Evolutionary conservation across 2,329 filamentous ascomycete species (phyloP).

Genomic region (Xylaria polymorpha): DNA sequence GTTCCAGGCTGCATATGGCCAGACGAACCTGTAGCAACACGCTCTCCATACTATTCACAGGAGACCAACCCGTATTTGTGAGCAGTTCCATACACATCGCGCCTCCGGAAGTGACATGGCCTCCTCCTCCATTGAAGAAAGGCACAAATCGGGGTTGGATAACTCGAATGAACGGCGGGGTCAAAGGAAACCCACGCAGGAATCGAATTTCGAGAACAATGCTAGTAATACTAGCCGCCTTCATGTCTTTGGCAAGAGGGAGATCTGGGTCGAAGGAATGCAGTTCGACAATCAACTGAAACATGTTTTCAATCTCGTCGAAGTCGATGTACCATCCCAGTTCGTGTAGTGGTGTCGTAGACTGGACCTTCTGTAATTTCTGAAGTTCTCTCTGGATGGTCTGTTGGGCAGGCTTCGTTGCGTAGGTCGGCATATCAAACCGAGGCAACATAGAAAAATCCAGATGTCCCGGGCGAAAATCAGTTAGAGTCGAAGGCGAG

Average conservation of each 20-base stretch:
- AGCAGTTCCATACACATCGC: constrained; percentile 87
- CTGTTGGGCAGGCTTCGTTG: constrained; percentile 69
- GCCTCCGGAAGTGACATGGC: constrained; percentile 85
- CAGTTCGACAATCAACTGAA: constrained; percentile 91
- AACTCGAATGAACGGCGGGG: constrained; percentile 86
- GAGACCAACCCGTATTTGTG: constrained; percentile 85
- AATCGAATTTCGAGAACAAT: constrained; percentile 87
- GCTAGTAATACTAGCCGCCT: constrained; percentile 67
- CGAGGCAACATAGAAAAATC: constrained; percentile 71
- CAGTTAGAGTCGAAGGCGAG: constrained; percentile 44
- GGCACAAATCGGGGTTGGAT: constrained; percentile 82
- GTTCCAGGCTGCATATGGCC: constrained; percentile 76
- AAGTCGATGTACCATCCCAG: constrained; percentile 87
- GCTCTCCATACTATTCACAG: constrained; percentile 78
- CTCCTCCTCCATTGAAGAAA: constrained; percentile 79
- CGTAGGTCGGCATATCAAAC: constrained; percentile 74
- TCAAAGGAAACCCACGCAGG: constrained; percentile 77
- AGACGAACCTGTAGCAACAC: constrained; percentile 84
- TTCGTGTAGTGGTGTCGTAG: constrained; percentile 67
- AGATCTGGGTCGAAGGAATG: constrained; percentile 80
- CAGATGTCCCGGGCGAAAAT: constrained; percentile 75
- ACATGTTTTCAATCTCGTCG: constrained; percentile 75
- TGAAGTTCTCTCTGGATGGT: constrained; percentile 73
- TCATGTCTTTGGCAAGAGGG: constrained; percentile 81
- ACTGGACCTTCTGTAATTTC: constrained; percentile 72